Evolutionary conservation across 768 basidiomycete genomes (phyloP).

Genomic region (Leccinum sublutescens): DNA sequence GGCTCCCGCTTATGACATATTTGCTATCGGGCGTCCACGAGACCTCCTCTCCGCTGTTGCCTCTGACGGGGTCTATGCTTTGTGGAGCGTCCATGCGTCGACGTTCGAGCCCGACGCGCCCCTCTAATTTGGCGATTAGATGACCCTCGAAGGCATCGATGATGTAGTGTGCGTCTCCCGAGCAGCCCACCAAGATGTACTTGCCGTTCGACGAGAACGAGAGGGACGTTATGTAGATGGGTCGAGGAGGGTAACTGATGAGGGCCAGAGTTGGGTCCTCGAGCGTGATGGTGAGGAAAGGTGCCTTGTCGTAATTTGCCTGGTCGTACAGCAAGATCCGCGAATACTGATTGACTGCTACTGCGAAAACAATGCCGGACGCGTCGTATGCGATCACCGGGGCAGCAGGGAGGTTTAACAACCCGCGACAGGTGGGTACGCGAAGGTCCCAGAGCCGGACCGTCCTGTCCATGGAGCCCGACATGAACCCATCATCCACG

Average conservation of each 20-base stretch:
- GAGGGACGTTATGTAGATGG: constrained; percentile 88
- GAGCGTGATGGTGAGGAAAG: constrained; percentile 81
- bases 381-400: constrained; percentile 86
- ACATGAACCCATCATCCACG: constrained; percentile 93
- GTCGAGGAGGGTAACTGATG: constrained; percentile 82
- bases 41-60: constrained; percentile 90
- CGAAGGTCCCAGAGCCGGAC: constrained; percentile 97
- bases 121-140: constrained; percentile 81
- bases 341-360: constrained; percentile 78
- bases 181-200: constrained; percentile 88
- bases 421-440: constrained; percentile 70
- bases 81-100: constrained; percentile 47
- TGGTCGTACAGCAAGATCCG: constrained; percentile 85
- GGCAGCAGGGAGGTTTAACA: constrained; percentile 68
- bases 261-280: constrained; percentile 75
- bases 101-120: constrained; percentile 80
- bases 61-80: constrained; percentile 67
- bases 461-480: constrained; percentile 89
- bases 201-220: constrained; percentile 89
- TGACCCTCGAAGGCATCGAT: constrained; percentile 88
- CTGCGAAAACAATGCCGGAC: constrained; percentile 81
- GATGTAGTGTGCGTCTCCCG: constrained; percentile 89
- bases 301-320: constrained; percentile 85
- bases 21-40: constrained; percentile 94
- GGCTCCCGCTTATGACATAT: constrained; percentile 80